Evolutionary conservation across 2,329 filamentous ascomycete species (phyloP), one percentile per base, ranked within the genome.

Genomic region (Trichoderma sp.): DNA sequence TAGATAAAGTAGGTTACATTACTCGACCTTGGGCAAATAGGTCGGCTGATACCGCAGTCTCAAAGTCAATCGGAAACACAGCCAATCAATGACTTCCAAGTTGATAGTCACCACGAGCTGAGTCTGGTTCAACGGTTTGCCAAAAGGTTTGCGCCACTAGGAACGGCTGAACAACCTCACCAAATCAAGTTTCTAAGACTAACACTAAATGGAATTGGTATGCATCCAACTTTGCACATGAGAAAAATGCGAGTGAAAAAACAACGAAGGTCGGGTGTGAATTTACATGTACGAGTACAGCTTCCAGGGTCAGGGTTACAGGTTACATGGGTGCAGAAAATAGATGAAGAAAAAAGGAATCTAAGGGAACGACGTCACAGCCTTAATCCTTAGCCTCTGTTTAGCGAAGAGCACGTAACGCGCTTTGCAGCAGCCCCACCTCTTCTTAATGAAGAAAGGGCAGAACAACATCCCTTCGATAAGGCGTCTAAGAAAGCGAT

Each of bases 381-480:
- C 53, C 13, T 20, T 47, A 28, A 28, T 53, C 5, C 32, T 57
- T 67, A 28, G 64, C 50, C 6, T 57, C n/a, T 63, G 39, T 32
- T 28, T 55, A 47, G 58, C 58, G 59, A 70, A 57, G 59, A 68
- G 68, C 68, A 59, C 59, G 59, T 32, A 57, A 64, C 59, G 59
- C 68, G 68, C 26, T 63, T 43, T 53, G 43, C 59, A 26, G 34
- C 36, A 23, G 67, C 55, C 67, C 67, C 67, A 69, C 67, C 64
- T 43, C 30, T 70, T 64, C 59, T 59, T 26, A 59, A 28, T 64
- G 23, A 57, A 70, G 36, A 58, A 58, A 66, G 62, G 62, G 62
- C 61, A 53, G 23, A 59, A 59, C 61, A 66, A 58, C 62, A 71
- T 71, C 68, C 68, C 68, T 70, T 69, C 15, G 12, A 62, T 66